Percentiles rank a stretch among this genome's conserved stretches.
Conservation (phyloP, 495 filamentous ascomycete genomes). For the Baudoinia panamericana region DNA sequence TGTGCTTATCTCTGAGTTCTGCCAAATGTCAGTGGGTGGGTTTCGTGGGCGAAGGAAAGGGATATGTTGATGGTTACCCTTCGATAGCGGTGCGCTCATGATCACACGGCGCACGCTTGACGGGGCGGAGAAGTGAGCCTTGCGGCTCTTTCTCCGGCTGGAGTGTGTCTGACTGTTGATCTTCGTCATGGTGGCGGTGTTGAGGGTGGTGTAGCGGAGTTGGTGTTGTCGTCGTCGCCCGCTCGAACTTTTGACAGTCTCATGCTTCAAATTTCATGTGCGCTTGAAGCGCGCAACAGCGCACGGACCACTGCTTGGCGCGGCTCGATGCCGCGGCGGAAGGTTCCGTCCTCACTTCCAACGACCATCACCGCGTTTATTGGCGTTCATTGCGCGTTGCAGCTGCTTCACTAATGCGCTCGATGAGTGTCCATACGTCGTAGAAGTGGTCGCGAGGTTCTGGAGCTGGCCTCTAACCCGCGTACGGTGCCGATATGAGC, state of each 20-base stretch:
- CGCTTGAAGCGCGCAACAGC: too few species aligned
- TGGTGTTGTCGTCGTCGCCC: constrained; percentile 6
- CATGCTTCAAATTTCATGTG: not conserved
- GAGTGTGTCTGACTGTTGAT: constrained; percentile 50
- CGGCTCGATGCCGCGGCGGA: too few species aligned
- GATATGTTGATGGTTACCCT: too few species aligned
- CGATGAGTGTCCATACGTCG: too few species aligned
- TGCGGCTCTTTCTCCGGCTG: constrained; percentile 93
- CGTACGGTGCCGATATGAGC: too few species aligned
- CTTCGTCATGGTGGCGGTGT: constrained; percentile 39
- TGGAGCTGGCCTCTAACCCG: not conserved
- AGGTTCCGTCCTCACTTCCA: too few species aligned
- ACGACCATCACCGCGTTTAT: too few species aligned
- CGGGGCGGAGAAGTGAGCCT: constrained; percentile 88
- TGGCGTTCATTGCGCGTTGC: too few species aligned
- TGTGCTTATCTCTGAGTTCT: constrained; percentile 91
- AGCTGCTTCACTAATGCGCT: too few species aligned
- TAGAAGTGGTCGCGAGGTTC: too few species aligned
- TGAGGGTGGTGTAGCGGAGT: constrained; percentile 9
- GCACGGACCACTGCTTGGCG: too few species aligned
- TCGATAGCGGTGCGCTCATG: constrained; percentile 88
- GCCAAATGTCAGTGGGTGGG: constrained; percentile 2
- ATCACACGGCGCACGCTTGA: constrained; percentile 81
- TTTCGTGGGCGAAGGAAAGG: not conserved
- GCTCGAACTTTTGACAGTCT: constrained; percentile 1